Conservation (phyloP, 352 stramenopile species). For the Plasmopara halstedii region DNA sequence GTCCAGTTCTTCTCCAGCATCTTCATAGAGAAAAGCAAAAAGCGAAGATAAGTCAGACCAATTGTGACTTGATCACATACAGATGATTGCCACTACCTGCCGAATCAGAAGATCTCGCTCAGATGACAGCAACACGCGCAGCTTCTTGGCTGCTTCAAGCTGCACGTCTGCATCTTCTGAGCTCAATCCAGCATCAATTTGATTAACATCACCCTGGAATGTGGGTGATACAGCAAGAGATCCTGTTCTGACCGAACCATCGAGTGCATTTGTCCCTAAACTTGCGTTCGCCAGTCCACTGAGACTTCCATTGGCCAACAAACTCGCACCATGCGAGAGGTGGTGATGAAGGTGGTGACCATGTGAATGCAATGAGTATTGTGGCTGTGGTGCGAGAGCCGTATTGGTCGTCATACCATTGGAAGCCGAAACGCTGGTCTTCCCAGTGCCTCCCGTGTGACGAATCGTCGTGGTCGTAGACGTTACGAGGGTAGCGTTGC, state of each 20-base stretch:
- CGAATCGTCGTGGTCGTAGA: conserved; percentile 77
- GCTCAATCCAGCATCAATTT: conserved; percentile 73
- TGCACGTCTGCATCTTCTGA: conserved; percentile 79
- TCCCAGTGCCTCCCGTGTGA: conserved; percentile 28
- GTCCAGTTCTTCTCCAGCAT: conserved; percentile 89
- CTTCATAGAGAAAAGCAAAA: conserved; percentile 19
- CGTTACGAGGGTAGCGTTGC: conserved; percentile 65
- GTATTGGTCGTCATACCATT: background rate
- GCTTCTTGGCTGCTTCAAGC: conserved; percentile 80
- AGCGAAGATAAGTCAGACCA: conserved; percentile 6
- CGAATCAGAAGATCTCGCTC: conserved; percentile 81
- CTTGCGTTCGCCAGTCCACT: conserved; percentile 24
- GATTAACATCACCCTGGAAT: conserved; percentile 76
- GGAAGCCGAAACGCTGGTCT: conserved; percentile 5
- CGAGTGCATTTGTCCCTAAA: conserved; percentile 18
- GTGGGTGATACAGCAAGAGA: conserved; percentile 38
- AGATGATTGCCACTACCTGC: conserved; percentile 36
- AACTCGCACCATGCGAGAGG: conserved; percentile 32
- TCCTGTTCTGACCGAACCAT: conserved; percentile 20
- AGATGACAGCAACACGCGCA: conserved; percentile 76
- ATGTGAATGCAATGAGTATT: conserved; percentile 47
- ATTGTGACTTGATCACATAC: background rate
- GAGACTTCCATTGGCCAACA: conserved; percentile 41
- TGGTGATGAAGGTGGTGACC: conserved; percentile 47
- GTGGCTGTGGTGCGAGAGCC: conserved; percentile 27